Base-by-base conservation (phyloP, 2,329 filamentous ascomycete genomes). In the Gaeumannomyces tritici region DNA sequence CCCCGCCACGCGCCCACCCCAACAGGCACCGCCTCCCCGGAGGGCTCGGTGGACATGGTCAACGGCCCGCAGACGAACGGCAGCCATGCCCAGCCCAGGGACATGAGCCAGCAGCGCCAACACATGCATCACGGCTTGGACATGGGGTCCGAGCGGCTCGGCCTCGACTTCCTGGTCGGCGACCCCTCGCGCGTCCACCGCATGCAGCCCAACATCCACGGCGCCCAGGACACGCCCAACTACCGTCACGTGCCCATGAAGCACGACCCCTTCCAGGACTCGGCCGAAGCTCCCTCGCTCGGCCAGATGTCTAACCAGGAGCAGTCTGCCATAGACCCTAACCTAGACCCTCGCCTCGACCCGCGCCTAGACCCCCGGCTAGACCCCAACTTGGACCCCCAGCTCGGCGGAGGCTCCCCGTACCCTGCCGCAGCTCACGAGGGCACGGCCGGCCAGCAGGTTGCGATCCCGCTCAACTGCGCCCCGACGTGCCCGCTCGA, bases 401-500 rank as follows among this genome's bases (percentile, higher is more conserved):
- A 51, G 42, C 42, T 51, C 42, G 21, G 21, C 42, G 42, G 42
- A n/a, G 42, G 18, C 42, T 51, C 42, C 42, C 42, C 42, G 42
- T 51, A 51, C 21, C 21, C 42, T n/a, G 42, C 1, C 18, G 21
- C 42, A 13, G 42, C 42, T 6, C 42, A n/a, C 1, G 42, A 51
- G 18, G 42, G 5, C 21, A 6, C 42, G 18, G 42, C 42, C 1
- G 7, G 6, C 42, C 42, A 51, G 42, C 42, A 8, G 42, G 42
- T 51, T n/a, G 42, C 18, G 18, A 51, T 15, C 42, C 42, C 42
- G 21, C 42, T 51, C 64, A 90, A 91, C 69, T 79, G 83, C 26
- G 72, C 80, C 1, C 82, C 90, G 1, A 92, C 90, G 0, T 95
- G 90, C 71, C 85, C 90, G 0, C 80, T 96, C 1, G 92, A 96